These are phyloP conservation scores for Coelastrella sp. DNA, from an alignment of 139 green algal species.

Conservation along the genomic window DNA sequence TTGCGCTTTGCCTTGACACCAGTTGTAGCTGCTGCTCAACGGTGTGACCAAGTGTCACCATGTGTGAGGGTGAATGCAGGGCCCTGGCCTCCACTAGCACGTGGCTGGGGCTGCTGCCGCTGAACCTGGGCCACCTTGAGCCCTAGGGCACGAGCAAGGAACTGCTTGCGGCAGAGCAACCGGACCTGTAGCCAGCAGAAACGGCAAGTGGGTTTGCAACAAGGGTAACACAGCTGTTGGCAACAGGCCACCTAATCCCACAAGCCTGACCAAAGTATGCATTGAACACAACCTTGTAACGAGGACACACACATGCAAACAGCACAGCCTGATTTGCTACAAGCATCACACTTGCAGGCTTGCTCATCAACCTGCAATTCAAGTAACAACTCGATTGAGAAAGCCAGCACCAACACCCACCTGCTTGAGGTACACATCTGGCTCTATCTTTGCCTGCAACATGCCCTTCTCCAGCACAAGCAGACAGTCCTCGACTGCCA, in stretches of 20 bases:
- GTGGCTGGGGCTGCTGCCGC: slow-evolving; percentile 30
- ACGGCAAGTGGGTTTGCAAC: background rate
- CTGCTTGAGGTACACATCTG: slow-evolving; percentile 86
- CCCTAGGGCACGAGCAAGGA: slow-evolving; percentile 74
- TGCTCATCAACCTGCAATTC: background rate
- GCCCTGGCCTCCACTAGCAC: background rate
- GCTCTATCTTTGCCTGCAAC: slow-evolving; percentile 59
- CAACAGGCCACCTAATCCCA: background rate
- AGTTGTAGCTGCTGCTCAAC: slow-evolving; percentile 25
- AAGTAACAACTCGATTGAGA: too few relatives aligned
- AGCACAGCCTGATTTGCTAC: too few relatives aligned
- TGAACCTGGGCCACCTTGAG: slow-evolving; percentile 75
- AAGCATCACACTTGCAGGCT: background rate
- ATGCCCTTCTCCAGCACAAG: slow-evolving; percentile 83
- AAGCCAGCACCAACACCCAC: slow-evolving; percentile 42
- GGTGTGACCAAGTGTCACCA: slow-evolving; percentile 56
- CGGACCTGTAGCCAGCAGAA: slow-evolving; percentile 65
- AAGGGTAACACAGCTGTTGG: background rate
- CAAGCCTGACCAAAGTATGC: too few relatives aligned
- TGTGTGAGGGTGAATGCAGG: slow-evolving; percentile 47
- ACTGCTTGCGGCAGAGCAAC: slow-evolving; percentile 75
- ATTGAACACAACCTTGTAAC: too few relatives aligned
- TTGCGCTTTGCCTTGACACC: background rate
- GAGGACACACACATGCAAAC: background rate
- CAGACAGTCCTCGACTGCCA: slow-evolving; percentile 89